Percentiles rank a stretch among this genome's conserved stretches.
These are phyloP conservation scores for Lactarius indigo DNA, from an alignment of 768 basidiomycete species.

Conservation along the genomic window DNA sequence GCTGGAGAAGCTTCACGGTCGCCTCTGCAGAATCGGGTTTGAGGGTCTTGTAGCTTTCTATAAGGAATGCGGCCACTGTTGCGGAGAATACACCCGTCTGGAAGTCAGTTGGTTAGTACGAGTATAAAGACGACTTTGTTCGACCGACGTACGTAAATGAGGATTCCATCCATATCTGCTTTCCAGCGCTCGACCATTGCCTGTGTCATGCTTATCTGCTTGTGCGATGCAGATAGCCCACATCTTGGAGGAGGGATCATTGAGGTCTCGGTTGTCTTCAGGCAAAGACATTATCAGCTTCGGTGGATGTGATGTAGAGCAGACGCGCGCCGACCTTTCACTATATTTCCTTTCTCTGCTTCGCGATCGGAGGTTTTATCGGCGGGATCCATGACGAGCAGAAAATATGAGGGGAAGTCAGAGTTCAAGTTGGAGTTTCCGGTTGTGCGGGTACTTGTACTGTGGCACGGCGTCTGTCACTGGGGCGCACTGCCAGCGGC, in stretches of 20 bases:
- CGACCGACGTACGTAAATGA: slow-evolving; percentile 16
- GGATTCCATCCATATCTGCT: slow-evolving; percentile 21
- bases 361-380: background rate
- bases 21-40: slow-evolving; percentile 15
- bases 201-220: slow-evolving; percentile 1
- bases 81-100: slow-evolving; percentile 25
- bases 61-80: slow-evolving; percentile 23
- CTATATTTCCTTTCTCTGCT: slow-evolving; percentile 1
- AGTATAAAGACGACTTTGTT: background rate
- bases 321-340: background rate
- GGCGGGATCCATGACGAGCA: slow-evolving; percentile 2
- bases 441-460: background rate
- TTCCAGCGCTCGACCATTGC: slow-evolving; percentile 16
- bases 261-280: background rate
- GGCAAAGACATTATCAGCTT: background rate
- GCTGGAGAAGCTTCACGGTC: background rate
- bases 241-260: slow-evolving; percentile 19
- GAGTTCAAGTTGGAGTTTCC: too few relatives aligned
- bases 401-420: background rate
- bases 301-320: background rate
- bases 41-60: slow-evolving; percentile 23
- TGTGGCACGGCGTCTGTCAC: background rate
- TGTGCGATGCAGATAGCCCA: slow-evolving; percentile 15
- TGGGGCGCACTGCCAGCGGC: background rate
- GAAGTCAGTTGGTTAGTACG: background rate